phyloP scores from a whole-genome alignment of 1,284 basidiomycete species.

The Termitomyces sp. region DNA sequence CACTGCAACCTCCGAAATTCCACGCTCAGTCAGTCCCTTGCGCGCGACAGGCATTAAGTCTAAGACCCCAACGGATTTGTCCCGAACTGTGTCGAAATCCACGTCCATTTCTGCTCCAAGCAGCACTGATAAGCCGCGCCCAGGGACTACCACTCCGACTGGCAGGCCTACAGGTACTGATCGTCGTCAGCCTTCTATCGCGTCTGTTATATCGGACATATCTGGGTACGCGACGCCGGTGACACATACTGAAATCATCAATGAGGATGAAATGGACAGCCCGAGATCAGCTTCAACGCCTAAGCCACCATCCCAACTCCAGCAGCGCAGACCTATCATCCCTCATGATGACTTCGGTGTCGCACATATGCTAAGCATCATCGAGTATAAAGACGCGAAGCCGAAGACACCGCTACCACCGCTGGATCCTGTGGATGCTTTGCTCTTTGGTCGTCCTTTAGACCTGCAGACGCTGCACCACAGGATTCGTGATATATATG shows the following conservation, averaged over 20 bases:
- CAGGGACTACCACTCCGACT: constrained; percentile 36
- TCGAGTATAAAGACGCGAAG: constrained; percentile 58
- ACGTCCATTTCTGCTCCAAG: constrained; percentile 8
- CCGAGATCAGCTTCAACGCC: constrained; percentile 27
- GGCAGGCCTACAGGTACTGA: constrained; percentile 19
- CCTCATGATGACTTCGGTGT: constrained; percentile 83
- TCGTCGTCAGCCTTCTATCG: constrained; percentile 55
- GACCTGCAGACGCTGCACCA: constrained; percentile 66
- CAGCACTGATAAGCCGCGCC: constrained; percentile 17
- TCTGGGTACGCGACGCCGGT: constrained; percentile 51
- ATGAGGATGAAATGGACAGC: constrained; percentile 17
- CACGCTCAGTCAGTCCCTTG: constrained; percentile 33
- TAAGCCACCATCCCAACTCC: constrained; percentile 14
- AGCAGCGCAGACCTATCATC: constrained; percentile 41
- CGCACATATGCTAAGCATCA: constrained; percentile 76
- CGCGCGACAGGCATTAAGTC: constrained; percentile 28
- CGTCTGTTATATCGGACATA: constrained; percentile 59
- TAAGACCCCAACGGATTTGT: constrained; percentile 23
- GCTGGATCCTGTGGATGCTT: constrained; percentile 61
- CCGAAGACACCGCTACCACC: constrained; percentile 31
- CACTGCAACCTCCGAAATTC: constrained; percentile 26
- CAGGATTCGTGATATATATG: constrained; percentile 66
- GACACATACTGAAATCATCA: constrained; percentile 28
- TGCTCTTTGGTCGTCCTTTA: constrained; percentile 67
- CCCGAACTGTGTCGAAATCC: constrained; percentile 17